Evolutionary conservation across 257 asterid species (phyloP), one percentile per base, ranked within the genome.

Genomic region (Solanum infundibuliforme): DNA sequence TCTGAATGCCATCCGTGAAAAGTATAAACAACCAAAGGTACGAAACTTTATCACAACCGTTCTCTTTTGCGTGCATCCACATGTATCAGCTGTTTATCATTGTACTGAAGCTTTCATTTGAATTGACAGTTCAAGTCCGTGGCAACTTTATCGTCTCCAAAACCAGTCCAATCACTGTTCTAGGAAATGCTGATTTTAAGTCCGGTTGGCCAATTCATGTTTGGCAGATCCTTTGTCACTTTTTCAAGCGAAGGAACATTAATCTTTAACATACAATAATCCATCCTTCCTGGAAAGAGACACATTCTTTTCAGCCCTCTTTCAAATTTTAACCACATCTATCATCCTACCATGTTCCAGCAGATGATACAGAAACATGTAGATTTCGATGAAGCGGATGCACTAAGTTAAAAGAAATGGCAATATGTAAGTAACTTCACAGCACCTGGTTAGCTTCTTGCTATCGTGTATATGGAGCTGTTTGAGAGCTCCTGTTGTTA

Each of bases 21-120:
- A 97, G 90, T 97, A 97, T 90, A 96, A 88, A 89, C 99, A 95
- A 81, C 85, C 96, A 55, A 96, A 95, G 98, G 99, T 95, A 89
- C 87, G 38, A 41, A 74, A 48, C 48, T 71, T 10, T 73, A 38
- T 66, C 8, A n/a, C 35, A 13, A 52, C 5, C 8, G 32, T 52
- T 43, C 66, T 27, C 71, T 48, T 58, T 34, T n/a, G 43, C 3
- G 39, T 79, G 35, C 52, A 25, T 46, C 65, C 46, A 72, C 16
- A 86, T 16, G 27, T 68, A 85, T 76, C 66, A 81, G 39, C 68
- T 46, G 39, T 16, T 81, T 27, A 46, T 46, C 31, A 87, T 39
- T 18, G 69, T 66, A 86, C 89, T 75, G 73, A 83, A 84, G 34
- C 55, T 65, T 39, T 75, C 75, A 83, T 55, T 73, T 43, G 52